phyloP scores from a whole-genome alignment of 805 yeast species.

The Schwanniomyces pseudopolymorphus region DNA sequence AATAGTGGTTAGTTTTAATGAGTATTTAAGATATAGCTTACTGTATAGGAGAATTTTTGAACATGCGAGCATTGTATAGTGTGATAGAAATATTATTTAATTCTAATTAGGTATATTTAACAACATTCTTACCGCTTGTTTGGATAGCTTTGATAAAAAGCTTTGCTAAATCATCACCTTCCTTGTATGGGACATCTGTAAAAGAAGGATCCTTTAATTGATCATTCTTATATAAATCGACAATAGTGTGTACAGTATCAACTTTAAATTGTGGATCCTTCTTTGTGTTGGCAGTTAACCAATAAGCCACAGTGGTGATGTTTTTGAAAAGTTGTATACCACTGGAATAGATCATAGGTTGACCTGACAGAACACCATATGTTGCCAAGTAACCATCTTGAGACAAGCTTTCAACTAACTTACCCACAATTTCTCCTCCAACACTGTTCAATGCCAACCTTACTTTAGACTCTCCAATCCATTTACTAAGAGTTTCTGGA shows the following conservation, averaged over 20 bases:
- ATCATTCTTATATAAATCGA: conserved; percentile 59
- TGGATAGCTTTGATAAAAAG: conserved; percentile 45
- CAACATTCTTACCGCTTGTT: conserved; percentile 44
- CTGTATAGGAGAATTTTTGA: neutral
- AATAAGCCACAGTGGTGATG: conserved; percentile 27
- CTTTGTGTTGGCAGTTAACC: conserved; percentile 29
- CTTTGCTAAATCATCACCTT: conserved; percentile 41
- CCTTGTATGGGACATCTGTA: conserved; percentile 35
- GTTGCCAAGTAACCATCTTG: conserved; percentile 24
- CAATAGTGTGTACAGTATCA: conserved; percentile 52
- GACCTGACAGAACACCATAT: conserved; percentile 24
- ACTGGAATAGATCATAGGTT: conserved; percentile 16
- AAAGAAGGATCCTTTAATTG: conserved; percentile 50
- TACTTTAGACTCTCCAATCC: conserved; percentile 17
- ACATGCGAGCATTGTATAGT: neutral
- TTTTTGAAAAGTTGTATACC: conserved; percentile 29
- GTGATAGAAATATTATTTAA: neutral
- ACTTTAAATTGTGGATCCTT: conserved; percentile 57
- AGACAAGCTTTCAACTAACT: conserved; percentile 23
- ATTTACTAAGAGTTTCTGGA: conserved; percentile 14
- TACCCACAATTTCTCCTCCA: conserved; percentile 24
- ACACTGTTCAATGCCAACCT: conserved; percentile 33
- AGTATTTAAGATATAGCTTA: no score
- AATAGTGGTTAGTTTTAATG: neutral
- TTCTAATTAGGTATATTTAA: conserved; percentile 15